These are phyloP conservation scores for Leishmania amazonensis DNA, from an alignment of 208 protist species.

Conservation along the genomic window DNA sequence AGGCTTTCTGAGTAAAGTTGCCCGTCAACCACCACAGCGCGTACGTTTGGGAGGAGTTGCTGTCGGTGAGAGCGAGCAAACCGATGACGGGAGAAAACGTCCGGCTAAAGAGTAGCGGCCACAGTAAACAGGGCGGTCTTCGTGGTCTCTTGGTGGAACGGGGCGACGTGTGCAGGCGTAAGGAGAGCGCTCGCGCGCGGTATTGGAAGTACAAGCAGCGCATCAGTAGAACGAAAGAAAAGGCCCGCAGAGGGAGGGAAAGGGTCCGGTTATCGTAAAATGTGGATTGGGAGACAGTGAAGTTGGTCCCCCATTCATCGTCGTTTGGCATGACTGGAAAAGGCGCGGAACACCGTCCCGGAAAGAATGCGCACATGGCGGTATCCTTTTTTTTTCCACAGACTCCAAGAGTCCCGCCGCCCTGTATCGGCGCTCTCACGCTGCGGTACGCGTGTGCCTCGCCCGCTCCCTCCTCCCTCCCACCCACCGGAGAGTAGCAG, in stretches of 20 bases:
- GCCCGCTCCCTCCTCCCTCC: too few species aligned
- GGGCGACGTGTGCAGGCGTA: neutral
- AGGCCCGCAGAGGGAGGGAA: neutral
- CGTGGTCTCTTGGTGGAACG: neutral
- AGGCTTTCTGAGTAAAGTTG: neutral
- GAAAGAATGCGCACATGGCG: neutral
- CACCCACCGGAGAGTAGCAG: neutral
- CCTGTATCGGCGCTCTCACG: neutral
- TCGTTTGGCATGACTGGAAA: too few species aligned
- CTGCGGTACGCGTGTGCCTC: neutral
- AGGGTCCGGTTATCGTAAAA: neutral
- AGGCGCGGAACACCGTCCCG: too few species aligned
- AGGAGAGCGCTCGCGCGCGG: neutral
- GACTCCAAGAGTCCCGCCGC: neutral
- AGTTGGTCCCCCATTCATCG: neutral
- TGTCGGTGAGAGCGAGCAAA: neutral
- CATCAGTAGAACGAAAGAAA: neutral
- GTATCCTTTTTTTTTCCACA: too few species aligned
- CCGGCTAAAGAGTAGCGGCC: neutral
- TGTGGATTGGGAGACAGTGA: neutral
- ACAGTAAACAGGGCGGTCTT: too few species aligned
- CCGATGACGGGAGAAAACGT: neutral
- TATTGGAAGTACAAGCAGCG: neutral
- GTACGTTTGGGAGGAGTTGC: neutral
- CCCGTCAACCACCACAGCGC: neutral